Base-by-base conservation (phyloP, 495 filamentous ascomycete genomes). In the Lasiosphaeris hirsuta region DNA sequence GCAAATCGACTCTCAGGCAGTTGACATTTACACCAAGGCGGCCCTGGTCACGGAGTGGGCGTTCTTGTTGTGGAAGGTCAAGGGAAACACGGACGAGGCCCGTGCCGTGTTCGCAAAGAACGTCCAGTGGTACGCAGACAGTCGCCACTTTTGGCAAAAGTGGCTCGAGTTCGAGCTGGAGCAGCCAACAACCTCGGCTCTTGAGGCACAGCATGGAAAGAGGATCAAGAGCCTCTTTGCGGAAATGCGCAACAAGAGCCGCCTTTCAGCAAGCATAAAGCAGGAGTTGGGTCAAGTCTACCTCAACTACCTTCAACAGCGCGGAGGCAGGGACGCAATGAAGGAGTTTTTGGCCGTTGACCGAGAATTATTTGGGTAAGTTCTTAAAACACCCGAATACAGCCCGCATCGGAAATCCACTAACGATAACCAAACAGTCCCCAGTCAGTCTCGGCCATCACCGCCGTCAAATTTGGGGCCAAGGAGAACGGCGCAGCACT, bases 31-130 rank as follows among this genome's bases (percentile, higher is more conserved):
- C 64, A 87, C 89, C 30, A 96, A 95, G 69, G 93, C 90, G 13
- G 88, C 87, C 2, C 79, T 97, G 36, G 89, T 94, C 41, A 88
- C 88, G 2, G 90, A 95, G 68, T 96, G 91, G 90, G 95, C 95
- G 13, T 82, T 81, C 10, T 74, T 97, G 37, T 66, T 97, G 47
- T 96, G 92, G 90, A 96, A 91, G 72, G 84, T 91, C 68, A 91
- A 94, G 75, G 93, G 91, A 7, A 86, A 84, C 0, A 76, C 84
- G 10, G 89, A 92, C 35, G 92, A 94, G 65, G 93, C 94, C 23
- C 87, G 95, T 8, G 81, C 88, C 49, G 86, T 96, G 0, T 99
- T 89, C 75, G 75, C 87, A 58, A 86, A 85, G 65, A 90, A 96
- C 64, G 81, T 90, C 50, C 84, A 92, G 61, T 90, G 86, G 78